Base-by-base conservation (phyloP, 2,329 filamentous ascomycete genomes). In the Paraphaeosphaeria minitans region DNA sequence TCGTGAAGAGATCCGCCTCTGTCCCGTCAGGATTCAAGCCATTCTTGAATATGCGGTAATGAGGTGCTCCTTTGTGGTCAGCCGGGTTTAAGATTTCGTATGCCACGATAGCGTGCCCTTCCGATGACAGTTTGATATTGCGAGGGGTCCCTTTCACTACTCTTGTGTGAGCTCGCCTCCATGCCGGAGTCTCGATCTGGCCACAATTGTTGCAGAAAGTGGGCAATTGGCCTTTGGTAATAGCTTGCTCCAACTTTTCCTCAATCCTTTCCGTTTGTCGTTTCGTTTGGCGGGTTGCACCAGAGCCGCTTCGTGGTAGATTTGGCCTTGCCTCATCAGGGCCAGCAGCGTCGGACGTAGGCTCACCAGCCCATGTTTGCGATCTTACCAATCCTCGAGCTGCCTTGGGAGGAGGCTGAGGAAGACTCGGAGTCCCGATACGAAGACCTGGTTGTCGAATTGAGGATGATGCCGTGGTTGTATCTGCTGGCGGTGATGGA, bases 101-200 rank as follows among this genome's bases (percentile, higher is more conserved):
- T 22, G 70, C 75, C 51, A 73, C 69, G 69, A 96, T 89, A 22
- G 89, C 91, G 19, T 92, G 89, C 48, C 93, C 86, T 51, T 85
- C 84, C 1, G 90, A 87, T 0, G 89, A 91, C 55, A 89, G 87
- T 58, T 92, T 87, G 48, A 91, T 83, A 59, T 89, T 86, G 3
- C 85, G 83, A 0, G 92, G 92, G 33, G 84, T 83, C 1, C 92
- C 93, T 16, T 86, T 80, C 47, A 89, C 83, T 8, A 91, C 83
- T 69, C 92, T 92, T n/a, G 88, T 87, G 84, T 90, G 97, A 13
- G 95, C 92, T 71, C 94, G 95, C 60, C 95, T 88, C 95, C 95
- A 99, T 0, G 94, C 97, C 0, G 94, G 92, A 0, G 95, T 99
- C 69, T 98, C 91, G 57, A 99, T 96, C 7, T 93, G 91, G 6